Evolutionary conservation across 441 rosid species (phyloP), one percentile per base, ranked within the genome.

Genomic region (Bocquillonia castaneifolia): DNA sequence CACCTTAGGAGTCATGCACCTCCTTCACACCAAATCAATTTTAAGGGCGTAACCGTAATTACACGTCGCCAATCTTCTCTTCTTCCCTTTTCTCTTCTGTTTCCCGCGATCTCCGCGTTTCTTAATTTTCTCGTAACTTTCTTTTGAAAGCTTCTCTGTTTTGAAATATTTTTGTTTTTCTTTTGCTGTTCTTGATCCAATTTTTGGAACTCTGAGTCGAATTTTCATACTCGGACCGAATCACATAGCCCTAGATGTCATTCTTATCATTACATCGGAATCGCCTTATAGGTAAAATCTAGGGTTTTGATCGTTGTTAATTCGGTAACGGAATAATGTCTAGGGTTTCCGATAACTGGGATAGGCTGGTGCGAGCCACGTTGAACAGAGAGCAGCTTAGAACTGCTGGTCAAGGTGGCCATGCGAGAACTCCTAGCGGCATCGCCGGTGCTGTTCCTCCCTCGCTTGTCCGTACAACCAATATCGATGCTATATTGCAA

Each of bases 401-500:
- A 66, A 74, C 29, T 71, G 77, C 80, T 8, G 91, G 91, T 5
- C 89, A 72, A 74, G 85, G 88, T 22, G 85, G 88, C 28, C 93
- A 81, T 71, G 87, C 59, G 72, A 82, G 89, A 51, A 77, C 74
- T 55, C 75, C 82, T n/a, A 84, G 89, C 61, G 95, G 98, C 68
- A 89, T 95, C 53, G 93, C 92, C 8, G 94, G 93, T 37, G 88
- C 92, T 7, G 93, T 92, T 50, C 97, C 99, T n/a, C 83, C 90
- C 3, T 95, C 99, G 32, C 97, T 95, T 4, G 93, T 82, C 14
- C 89, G 91, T 60, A 74, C 96, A 71, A 85, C 96, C 36, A 92
- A 89, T 68, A 90, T 95, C 74, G 97, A 95, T 36, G 88, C 87
- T 39, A 92, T 95, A 70, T 78, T 95, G 62, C 97, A 90, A 74